phyloP scores from a whole-genome alignment of 2,329 filamentous ascomycete genomes.

The Fulvia fulva region DNA sequence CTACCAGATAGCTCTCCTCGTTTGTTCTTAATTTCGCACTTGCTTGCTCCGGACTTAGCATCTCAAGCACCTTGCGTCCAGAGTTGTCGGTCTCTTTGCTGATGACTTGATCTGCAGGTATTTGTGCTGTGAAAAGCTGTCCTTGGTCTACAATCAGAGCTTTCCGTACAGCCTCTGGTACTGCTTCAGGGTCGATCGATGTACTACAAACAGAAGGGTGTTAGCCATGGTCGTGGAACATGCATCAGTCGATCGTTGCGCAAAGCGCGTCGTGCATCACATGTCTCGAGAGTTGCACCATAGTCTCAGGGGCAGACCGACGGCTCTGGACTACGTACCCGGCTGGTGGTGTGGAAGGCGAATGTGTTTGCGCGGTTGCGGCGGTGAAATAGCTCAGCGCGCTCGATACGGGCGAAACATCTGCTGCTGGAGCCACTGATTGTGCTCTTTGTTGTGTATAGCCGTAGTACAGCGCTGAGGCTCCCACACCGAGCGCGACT shows the following conservation, averaged over 20 bases:
- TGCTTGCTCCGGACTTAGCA: conserved; percentile 92
- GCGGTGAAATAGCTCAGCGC: conserved; percentile 28
- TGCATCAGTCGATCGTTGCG: too few species aligned
- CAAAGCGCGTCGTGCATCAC: too few species aligned
- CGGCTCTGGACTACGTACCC: too few species aligned
- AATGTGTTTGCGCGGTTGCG: conserved; percentile 18
- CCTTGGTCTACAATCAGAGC: conserved; percentile 87
- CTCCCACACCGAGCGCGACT: conserved; percentile 63
- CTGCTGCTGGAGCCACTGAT: conserved; percentile 6
- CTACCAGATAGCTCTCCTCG: conserved; percentile 88
- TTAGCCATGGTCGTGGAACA: too few species aligned
- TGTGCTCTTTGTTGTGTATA: conserved; percentile 44
- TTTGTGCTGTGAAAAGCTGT: conserved; percentile 81
- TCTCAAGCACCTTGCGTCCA: conserved; percentile 83
- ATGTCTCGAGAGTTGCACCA: too few species aligned
- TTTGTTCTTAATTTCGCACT: conserved; percentile 82
- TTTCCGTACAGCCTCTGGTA: conserved; percentile 54
- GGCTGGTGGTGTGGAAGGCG: conserved; percentile 13
- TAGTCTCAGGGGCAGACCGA: too few species aligned
- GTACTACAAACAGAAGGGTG: too few species aligned
- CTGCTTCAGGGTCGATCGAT: conserved; percentile 32
- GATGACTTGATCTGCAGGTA: conserved; percentile 80
- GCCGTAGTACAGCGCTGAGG: conserved; percentile 70
- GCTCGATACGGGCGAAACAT: conserved; percentile 17
- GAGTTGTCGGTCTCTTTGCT: conserved; percentile 83